Base-by-base conservation (phyloP, 257 asterid genomes). In the Solanum tarapatanum region DNA sequence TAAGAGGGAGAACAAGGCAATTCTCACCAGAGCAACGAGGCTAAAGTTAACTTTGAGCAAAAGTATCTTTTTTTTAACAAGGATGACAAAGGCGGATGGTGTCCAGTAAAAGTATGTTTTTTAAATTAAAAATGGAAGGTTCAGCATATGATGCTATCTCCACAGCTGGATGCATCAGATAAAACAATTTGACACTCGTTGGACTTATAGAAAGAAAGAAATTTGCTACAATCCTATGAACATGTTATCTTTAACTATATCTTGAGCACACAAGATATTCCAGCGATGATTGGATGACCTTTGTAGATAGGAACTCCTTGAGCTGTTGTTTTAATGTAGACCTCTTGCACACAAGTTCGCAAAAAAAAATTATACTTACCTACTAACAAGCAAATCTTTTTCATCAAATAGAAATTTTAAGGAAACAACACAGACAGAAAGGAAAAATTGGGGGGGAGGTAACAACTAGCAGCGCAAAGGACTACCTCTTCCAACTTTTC, bases 401-500 rank as follows among this genome's bases (percentile, higher is more conserved):
- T 76, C 60, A 37, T 76, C 58, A 37, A 37, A 76, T 11, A 37
- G 32, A 75, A 75, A n/a, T 37, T 73, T 35, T 73, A 75, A 75
- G 24, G 55, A 36, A 75, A 37, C 62, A 77, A 77, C 60, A 7
- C 36, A 23, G 60, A 76, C 17, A 39, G 33, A 76, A 37, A 75
- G 66, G 66, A 23, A 58, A 58, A 58, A 17, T 7, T 58, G 8
- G 23, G 24, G 11, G 41, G 26, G 8, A 6, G 8, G 2, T 84
- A 33, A 84, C 73, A 66, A 62, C n/a, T 4, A 77, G 66, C 9
- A 26, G 60, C 68, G 70, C 60, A 86, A 26, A 86, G 64, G 86
- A 66, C 75, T 92, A 97, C 99, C 99, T 97, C 99, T 91, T 94
- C 99, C 92, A 94, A 89, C 93, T 95, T 97, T 79, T 95, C 99